phyloP scores from a whole-genome alignment of 148 eudicot species.

The Heliosperma pusillum region DNA sequence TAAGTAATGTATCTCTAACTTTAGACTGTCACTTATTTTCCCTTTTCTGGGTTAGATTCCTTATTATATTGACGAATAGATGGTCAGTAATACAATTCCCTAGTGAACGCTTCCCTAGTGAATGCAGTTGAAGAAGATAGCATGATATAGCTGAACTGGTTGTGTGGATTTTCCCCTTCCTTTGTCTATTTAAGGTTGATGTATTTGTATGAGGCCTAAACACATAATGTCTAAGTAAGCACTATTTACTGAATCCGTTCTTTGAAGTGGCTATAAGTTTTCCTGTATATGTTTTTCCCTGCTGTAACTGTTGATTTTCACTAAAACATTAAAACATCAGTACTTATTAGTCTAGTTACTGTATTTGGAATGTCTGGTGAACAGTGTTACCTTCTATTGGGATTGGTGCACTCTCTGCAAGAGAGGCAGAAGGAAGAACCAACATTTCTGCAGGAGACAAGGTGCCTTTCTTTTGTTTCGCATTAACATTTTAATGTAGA shows the following conservation, averaged over 20 bases:
- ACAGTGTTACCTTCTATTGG: constrained; percentile 90
- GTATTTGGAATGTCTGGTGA: constrained; percentile 14
- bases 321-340: no score
- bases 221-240: not conserved
- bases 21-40: not conserved
- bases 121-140: not conserved
- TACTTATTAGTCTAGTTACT: constrained; percentile 8
- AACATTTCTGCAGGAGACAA: constrained; percentile 70
- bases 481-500: not conserved
- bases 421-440: constrained; percentile 92
- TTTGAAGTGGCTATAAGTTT: not conserved
- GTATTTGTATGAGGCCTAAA: not conserved
- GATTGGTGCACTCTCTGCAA: constrained; percentile 88
- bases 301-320: not conserved
- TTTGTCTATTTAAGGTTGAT: not conserved
- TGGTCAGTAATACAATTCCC: not conserved
- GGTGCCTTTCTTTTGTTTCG: constrained; percentile 33
- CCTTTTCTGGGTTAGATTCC: not conserved
- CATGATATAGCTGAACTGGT: constrained; percentile 6
- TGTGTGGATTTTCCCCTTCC: not conserved
- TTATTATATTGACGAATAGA: not conserved
- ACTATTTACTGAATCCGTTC: not conserved
- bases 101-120: not conserved
- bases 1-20: not conserved
- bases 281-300: not conserved